Evolutionary conservation across 2,329 filamentous ascomycete species (phyloP).

Genomic region (Mariannaea sp.): DNA sequence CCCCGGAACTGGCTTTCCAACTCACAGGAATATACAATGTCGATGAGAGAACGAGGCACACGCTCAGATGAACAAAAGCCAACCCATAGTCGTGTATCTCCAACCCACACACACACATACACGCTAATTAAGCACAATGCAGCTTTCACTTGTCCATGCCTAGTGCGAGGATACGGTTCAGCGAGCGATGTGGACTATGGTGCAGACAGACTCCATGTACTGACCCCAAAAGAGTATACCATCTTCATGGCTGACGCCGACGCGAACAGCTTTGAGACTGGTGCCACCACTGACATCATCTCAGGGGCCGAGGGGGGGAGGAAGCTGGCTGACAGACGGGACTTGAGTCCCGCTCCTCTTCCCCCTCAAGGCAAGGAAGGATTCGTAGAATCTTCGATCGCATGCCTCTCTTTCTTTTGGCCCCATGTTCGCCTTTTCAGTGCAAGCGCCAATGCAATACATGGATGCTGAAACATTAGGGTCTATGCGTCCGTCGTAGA

Average conservation of each 20-base stretch:
- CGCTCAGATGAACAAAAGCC: not conserved
- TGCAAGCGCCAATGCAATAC: conserved; percentile 7
- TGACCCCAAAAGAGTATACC: too few relatives aligned
- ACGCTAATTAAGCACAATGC: too few relatives aligned
- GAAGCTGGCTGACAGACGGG: not conserved
- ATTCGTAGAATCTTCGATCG: conserved; percentile 37
- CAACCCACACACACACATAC: not conserved
- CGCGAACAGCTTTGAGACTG: not conserved
- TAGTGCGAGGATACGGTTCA: not conserved
- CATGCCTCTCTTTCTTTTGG: conserved; percentile 7
- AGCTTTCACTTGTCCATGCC: not conserved
- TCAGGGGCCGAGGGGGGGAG: conserved; percentile 16
- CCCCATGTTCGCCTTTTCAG: not conserved
- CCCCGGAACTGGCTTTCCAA: conserved; percentile 5
- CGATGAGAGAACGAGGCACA: not conserved
- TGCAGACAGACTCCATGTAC: too few relatives aligned
- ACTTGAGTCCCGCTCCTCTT: not conserved
- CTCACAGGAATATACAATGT: conserved; percentile 1
- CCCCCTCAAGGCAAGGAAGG: too few relatives aligned
- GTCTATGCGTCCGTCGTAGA: conserved; percentile 8
- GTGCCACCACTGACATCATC: conserved; percentile 32
- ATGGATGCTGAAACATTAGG: conserved; percentile 14
- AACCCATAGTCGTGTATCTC: not conserved
- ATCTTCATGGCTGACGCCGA: conserved; percentile 7
- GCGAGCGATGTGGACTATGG: not conserved